Evolutionary conservation across 1,139 yeast genomes (phyloP).

Genomic region (Debaryomyces udenii): DNA sequence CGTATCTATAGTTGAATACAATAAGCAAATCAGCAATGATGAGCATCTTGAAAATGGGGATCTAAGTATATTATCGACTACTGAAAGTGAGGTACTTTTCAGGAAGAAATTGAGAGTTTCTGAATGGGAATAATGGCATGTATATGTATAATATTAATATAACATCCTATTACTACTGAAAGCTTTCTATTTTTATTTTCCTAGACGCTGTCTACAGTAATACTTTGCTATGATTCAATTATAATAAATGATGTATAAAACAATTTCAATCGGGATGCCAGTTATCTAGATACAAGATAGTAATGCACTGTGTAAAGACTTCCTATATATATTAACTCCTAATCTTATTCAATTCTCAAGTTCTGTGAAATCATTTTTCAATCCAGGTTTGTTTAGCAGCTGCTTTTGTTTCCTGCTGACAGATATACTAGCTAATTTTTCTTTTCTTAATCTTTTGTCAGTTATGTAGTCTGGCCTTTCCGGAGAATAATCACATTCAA

Average conservation of each 20-base stretch:
- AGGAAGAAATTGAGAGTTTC: conserved; percentile 40
- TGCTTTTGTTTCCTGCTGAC: conserved; percentile 35
- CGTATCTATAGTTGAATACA: conserved; percentile 43
- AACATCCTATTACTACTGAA: too few relatives aligned
- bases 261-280: too few relatives aligned
- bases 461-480: conserved; percentile 46
- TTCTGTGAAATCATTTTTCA: conserved; percentile 10
- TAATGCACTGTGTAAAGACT: too few relatives aligned
- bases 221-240: too few relatives aligned
- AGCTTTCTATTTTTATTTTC: too few relatives aligned
- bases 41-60: conserved; percentile 30
- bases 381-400: conserved; percentile 8
- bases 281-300: too few relatives aligned
- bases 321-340: too few relatives aligned
- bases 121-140: conserved; percentile 44
- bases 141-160: too few relatives aligned
- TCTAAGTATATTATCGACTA: conserved; percentile 22
- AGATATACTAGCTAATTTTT: conserved; percentile 39
- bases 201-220: too few relatives aligned
- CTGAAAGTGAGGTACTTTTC: conserved; percentile 30
- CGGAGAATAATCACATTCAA: conserved; percentile 47
- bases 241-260: too few relatives aligned
- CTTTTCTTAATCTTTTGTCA: conserved; percentile 38
- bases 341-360: too few relatives aligned
- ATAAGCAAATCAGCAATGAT: conserved; percentile 14